Base-by-base conservation (phyloP, 2,329 filamentous ascomycete species). In the Trichoderma pleuroti region DNA sequence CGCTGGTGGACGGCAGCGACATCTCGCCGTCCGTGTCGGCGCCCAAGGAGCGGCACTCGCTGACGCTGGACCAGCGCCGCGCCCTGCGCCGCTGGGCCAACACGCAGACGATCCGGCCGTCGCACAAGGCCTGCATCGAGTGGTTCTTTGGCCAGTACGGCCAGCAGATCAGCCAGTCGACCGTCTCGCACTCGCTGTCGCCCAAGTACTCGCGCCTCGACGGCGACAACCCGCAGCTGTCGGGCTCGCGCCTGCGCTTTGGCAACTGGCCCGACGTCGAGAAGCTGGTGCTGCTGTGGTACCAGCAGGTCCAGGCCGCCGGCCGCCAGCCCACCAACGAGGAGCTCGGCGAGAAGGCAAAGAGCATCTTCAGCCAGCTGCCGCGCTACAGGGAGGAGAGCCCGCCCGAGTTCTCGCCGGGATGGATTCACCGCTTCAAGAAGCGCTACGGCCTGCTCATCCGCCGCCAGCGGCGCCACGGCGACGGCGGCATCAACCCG, bases 341-440 rank as follows among this genome's bases (percentile, higher is more conserved):
- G 74, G 87, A 89, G 78, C 82, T 90, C 4, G 87, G 86, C 72
- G 87, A 89, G 39, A 89, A 89, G 80, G 87, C 87, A 56, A 89
- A 88, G 77, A 76, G 80, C 70, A 88, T 90, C 74, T 90, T 89
- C 77, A 80, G 80, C 56, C 84, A 87, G 74, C 81, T 90, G 32
- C 87, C 87, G 18, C 86, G 87, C 21, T 89, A 90, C 78, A 88
- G 87, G 76, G 87, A 87, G 73, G 86, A 89, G 76, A 79, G 79
- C n/a, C 81, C 87, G 1, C 87, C 87, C 60, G 87, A 90, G 77
- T 90, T 90, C 77, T 89, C 87, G 0, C 87, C 87, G 0, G 87
- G 87, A 52, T 90, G 87, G 87, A 89, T 90, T 71, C 87, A 90
- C 74, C 84, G 87, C 42, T 90, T 90, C 80, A 90, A 90, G 80